Evolutionary conservation across 257 asterid species (phyloP).

Genomic region (Rubia yunnanensis): DNA sequence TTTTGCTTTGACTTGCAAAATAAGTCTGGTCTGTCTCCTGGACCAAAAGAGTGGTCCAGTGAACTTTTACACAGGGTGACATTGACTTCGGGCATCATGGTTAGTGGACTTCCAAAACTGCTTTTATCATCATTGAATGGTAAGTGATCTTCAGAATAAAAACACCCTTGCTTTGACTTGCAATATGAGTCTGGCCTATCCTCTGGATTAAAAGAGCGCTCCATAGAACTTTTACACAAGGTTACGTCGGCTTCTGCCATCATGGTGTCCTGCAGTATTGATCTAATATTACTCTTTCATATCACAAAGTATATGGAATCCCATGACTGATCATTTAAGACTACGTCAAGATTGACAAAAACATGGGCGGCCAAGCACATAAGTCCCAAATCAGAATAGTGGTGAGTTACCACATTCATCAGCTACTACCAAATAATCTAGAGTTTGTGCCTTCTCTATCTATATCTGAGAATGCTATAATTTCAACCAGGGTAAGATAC

Average conservation of each 20-base stretch:
- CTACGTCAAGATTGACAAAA: neutral
- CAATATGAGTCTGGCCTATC: conserved; percentile 18
- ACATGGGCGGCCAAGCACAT: neutral
- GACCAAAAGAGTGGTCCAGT: conserved; percentile 31
- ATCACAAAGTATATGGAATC: neutral
- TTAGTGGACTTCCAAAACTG: neutral
- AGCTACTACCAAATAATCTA: neutral
- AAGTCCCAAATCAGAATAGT: neutral
- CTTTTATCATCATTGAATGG: neutral
- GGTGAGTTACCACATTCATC: neutral
- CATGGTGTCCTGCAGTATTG: conserved; percentile 29
- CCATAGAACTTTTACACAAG: conserved; percentile 20
- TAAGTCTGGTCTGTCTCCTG: conserved; percentile 21
- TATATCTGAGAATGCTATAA: neutral
- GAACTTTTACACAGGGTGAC: conserved; percentile 24
- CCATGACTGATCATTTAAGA: neutral
- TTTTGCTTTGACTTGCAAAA: conserved; percentile 23
- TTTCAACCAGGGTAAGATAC: neutral
- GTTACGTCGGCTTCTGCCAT: conserved; percentile 37
- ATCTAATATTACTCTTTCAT: conserved; percentile 3
- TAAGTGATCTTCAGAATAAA: neutral
- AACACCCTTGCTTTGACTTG: conserved; percentile 19
- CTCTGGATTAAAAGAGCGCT: conserved; percentile 33
- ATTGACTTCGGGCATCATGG: conserved; percentile 37
- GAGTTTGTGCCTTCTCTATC: neutral